These are phyloP conservation scores for Trichomonas gallinae DNA, from an alignment of 208 protist species.

Conservation along the genomic window DNA sequence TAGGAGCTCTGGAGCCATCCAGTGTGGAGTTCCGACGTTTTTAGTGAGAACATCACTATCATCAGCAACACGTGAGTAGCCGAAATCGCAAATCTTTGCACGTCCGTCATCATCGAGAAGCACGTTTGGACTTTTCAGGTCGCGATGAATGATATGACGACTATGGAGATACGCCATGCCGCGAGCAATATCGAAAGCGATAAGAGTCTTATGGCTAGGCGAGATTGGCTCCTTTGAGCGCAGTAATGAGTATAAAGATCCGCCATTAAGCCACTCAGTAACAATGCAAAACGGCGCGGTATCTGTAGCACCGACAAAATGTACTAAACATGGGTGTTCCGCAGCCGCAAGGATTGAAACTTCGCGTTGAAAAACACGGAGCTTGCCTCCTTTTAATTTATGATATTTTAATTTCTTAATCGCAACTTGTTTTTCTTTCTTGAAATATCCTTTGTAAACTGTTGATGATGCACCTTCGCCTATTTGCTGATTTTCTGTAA, in stretches of 20 bases:
- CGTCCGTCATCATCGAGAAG: background rate
- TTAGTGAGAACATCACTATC: background rate
- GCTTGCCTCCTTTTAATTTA: background rate
- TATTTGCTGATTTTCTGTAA: background rate
- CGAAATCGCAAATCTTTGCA: background rate
- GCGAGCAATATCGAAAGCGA: background rate
- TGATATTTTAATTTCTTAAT: background rate
- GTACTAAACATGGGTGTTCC: background rate
- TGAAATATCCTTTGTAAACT: background rate
- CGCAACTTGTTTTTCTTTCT: background rate
- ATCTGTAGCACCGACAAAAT: background rate
- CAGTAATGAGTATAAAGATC: background rate
- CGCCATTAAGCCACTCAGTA: background rate
- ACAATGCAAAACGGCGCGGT: background rate
- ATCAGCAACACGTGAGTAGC: background rate
- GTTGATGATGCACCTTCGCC: background rate
- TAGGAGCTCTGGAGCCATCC: constrained; percentile 14
- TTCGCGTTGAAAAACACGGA: background rate
- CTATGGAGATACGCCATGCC: background rate
- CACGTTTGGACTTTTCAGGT: background rate
- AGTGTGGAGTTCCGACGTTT: background rate
- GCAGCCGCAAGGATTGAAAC: background rate
- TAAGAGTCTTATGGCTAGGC: background rate
- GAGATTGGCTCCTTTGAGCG: background rate
- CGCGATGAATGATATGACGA: background rate